Evolutionary conservation across 176 grass and related monocot genomes (phyloP), one percentile per base, ranked within the genome.

Genomic region (Paspalum vaginatum): DNA sequence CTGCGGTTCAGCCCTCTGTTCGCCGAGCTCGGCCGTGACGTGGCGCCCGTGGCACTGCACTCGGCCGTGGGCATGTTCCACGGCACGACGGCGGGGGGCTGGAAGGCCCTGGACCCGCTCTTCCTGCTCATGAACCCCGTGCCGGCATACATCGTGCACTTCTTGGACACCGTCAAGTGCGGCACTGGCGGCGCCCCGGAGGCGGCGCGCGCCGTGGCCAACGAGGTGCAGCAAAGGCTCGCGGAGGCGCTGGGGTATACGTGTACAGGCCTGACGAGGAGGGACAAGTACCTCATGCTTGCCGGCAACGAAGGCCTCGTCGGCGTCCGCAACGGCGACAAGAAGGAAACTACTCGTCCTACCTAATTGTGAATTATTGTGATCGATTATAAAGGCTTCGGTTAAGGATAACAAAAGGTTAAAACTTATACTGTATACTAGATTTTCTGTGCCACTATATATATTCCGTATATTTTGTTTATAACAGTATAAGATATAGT

Each of bases 251-350:
- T 98, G 0, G 88, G 86, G 48, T 95, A 84, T 80, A 56, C 79
- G 70, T 89, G 92, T 92, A 95, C 95, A 0, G 82, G 50, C 20
- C 84, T 93, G 21, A 95, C 95, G 2, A 91, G 95, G 83, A 92
- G 75, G 78, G 92, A 98, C 45, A 98, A 98, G 87, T 98, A 98
- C 87, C 73, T 94, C 80, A 93, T 94, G 74, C 90, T 98, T 47
- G 88, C 95, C 27, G 90, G 93, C 65, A 98, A 94, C 51, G 88
- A 91, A 76, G 95, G 95, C 8, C 41, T 88, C 41, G 89, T 90
- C 70, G 70, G 25, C 76, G 68, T 6, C 60, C 22, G 67, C 14
- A 20, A 54, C 12, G 37, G 67, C 41, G 43, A 26, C 42, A 70
- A 49, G 16, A 22, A 16, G 58, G 64, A 49, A 58, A 14, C 76